Percentiles rank a stretch among this genome's conserved stretches.
Conservation (phyloP, 108 stramenopile genomes). For the Tribonema minus region DNA sequence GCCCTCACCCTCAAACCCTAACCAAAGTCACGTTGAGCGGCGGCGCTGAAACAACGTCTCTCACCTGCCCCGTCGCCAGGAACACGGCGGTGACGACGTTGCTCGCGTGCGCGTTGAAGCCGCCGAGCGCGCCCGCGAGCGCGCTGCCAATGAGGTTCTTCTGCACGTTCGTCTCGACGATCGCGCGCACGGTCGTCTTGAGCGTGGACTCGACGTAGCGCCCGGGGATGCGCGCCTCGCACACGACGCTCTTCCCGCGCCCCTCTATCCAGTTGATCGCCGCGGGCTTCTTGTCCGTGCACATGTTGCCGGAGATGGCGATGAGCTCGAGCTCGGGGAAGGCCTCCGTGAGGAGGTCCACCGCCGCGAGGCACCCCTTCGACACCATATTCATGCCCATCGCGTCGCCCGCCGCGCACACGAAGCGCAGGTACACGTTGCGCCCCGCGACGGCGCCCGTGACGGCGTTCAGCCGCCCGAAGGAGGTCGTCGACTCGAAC, state of each 20-base stretch:
- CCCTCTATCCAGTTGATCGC: constrained; percentile 98
- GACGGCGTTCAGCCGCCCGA: constrained; percentile 72
- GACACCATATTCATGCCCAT: constrained; percentile 99
- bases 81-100: constrained; percentile 98
- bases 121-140: constrained; percentile 90
- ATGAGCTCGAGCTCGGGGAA: constrained; percentile 75
- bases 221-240: constrained; percentile 81
- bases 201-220: constrained; percentile 77
- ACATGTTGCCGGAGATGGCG: constrained; percentile 94
- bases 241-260: constrained; percentile 91
- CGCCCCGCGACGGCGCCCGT: constrained; percentile 81
- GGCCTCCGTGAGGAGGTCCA: constrained; percentile 65
- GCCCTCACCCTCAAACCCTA: too few species aligned
- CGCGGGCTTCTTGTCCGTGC: constrained; percentile 97
- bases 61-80: constrained; percentile 85
- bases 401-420: constrained; percentile 92
- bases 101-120: constrained; percentile 95
- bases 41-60: too few species aligned
- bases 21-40: too few species aligned
- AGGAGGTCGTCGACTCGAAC: constrained; percentile 94
- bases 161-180: constrained; percentile 82
- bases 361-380: constrained; percentile 85
- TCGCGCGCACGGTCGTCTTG: constrained; percentile 83
- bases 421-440: constrained; percentile 87
- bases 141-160: constrained; percentile 97